Evolutionary conservation across 2,329 filamentous ascomycete genomes (phyloP), one percentile per base, ranked within the genome.

Genomic region (Penicillium sp.): DNA sequence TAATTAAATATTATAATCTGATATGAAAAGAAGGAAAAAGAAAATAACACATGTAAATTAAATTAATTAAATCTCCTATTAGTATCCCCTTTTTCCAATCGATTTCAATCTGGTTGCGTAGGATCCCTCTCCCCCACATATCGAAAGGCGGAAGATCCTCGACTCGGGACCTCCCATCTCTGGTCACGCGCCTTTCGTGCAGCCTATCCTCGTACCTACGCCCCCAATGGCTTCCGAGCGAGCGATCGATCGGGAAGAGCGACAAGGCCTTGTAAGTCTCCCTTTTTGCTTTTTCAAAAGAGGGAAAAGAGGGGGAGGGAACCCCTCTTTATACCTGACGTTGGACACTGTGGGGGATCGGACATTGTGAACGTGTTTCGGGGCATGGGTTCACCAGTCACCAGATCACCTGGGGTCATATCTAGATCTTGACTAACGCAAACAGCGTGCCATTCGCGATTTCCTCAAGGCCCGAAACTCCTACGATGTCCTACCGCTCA

Each of bases 391-490:
- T 51, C 49, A 53, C 40, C 38, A 45, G 50, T 53, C 40, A 53
- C 50, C 50, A 53, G 29, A 37, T 52, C 40, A 35, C 29, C 49
- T 55, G 43, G 19, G 31, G 19, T 38, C 41, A 52, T 53, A 63
- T 63, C 64, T 48, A 57, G 56, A 62, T 63, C 60, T 59, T 62
- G 60, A 67, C 70, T 74, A 69, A 73, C 64, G 53, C 58, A 58
- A 67, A 64, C 77, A 96, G 93, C 88, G 88, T 81, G 89, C 90
- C 62, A 93, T 97, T 69, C 90, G 94, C 77, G 90, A 96, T 69
- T 99, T 99, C 78, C 87, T 99, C 73, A 96, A 93, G 77, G 89
- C 95, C 67, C 89, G 94, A 72, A 97, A 91, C 37, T 97, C 93
- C 75, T 99, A 99, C 81, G 94, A 99, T 79, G 94, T 99, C 66